Conservation (phyloP, 1,284 basidiomycete species). For the Pisolithus thermaeus region DNA sequence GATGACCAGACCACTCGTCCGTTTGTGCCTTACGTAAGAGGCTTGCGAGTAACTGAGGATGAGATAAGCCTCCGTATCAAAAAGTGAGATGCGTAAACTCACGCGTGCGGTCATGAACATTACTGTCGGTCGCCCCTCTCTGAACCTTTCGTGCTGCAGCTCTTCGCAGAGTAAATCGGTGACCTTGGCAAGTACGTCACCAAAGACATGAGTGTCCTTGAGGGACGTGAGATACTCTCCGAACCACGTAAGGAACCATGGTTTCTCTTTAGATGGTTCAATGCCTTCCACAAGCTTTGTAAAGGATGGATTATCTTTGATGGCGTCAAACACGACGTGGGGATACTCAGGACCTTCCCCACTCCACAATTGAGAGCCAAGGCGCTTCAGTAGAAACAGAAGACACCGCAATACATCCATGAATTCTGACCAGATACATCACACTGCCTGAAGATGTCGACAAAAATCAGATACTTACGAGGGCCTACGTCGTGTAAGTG, state of each 20-base stretch:
- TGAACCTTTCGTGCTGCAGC: conserved; percentile 69
- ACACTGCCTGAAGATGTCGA: not conserved
- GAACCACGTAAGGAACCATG: conserved; percentile 52
- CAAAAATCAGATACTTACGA: conserved; percentile 43
- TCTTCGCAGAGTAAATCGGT: conserved; percentile 72
- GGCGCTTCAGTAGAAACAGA: conserved; percentile 46
- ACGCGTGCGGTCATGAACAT: conserved; percentile 61
- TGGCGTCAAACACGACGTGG: conserved; percentile 71
- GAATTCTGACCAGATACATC: conserved; percentile 48
- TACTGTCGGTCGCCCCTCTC: conserved; percentile 48
- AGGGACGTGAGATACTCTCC: conserved; percentile 53
- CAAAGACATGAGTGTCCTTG: conserved; percentile 46
- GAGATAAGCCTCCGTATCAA: conserved; percentile 11
- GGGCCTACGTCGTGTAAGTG: conserved; percentile 59
- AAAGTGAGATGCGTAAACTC: conserved; percentile 25
- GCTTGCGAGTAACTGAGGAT: conserved; percentile 20
- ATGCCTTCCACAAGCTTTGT: conserved; percentile 41
- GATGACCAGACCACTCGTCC: conserved; percentile 27
- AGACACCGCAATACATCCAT: conserved; percentile 56
- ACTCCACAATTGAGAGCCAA: conserved; percentile 56
- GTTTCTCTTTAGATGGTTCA: conserved; percentile 30
- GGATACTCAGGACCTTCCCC: conserved; percentile 65
- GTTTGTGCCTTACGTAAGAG: conserved; percentile 29
- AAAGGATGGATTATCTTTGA: conserved; percentile 73
- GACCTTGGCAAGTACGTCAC: conserved; percentile 63